Base-by-base conservation (phyloP, 2,329 filamentous ascomycete species). In the Dryadomyces quercus-mongolicae region DNA sequence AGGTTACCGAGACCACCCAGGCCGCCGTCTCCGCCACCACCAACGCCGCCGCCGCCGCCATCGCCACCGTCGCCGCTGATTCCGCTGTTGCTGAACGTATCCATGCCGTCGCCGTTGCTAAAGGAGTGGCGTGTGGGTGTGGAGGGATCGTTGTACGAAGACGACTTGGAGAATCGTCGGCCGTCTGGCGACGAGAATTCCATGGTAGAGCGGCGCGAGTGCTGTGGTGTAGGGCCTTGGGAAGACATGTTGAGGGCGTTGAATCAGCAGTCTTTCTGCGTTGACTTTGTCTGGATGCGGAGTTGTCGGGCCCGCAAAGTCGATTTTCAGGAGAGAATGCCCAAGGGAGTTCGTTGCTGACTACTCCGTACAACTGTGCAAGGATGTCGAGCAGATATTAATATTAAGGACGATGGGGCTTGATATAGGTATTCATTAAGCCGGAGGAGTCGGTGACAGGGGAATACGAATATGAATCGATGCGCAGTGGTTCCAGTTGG, bases 1-100 rank as follows among this genome's bases (percentile, higher is more conserved):
- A 93, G 68, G 61, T 89, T 91, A 36, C 87, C 88, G 58, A 89
- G 72, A 2, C 66, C 71, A 3, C 67, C 67, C 42, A 67, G 73
- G 36, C 67, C 69, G 43, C 22, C 50, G 20, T 25, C 47, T 18
- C 38, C 51, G 48, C 66, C 71, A 2, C 67, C 67, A 42, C 67
- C 73, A n/a, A n/a, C n/a, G 34, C 67, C 69, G 43, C 22, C 50
- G 20, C 25, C 47, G 22, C 38, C 51, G 48, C 52, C 56, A 18
- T 18, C 16, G 13, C 16, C 42, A 5, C 16, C 42, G 16, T 44
- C 42, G 36, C 36, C 36, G 36, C 36, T 16, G 36, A 54, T 18
- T 7, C 53, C 55, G 38, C 56, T 25, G 34, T 54, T 57, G 49
- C 66, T 66, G 51, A 67, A 71, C 1, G 67, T 67, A 43, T 68